Conservation (phyloP, 805 yeast genomes). For the Maudiozyma serrabonitensis region DNA sequence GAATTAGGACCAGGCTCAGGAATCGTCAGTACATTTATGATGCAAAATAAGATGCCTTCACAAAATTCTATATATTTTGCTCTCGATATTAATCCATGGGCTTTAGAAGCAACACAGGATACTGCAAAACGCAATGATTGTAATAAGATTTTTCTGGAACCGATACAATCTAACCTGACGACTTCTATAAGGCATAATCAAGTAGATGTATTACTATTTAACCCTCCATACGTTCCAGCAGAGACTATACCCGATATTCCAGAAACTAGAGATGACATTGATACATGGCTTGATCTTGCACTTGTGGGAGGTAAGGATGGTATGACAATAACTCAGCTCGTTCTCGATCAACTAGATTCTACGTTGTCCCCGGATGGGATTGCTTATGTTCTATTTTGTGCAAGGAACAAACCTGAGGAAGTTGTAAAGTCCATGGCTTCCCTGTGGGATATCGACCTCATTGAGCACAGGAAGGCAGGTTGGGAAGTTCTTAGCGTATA, state of each 20-base stretch:
- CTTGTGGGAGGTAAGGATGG: conserved; percentile 85
- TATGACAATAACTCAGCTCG: conserved; percentile 68
- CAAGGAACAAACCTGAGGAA: conserved; percentile 68
- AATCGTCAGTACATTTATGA: conserved; percentile 67
- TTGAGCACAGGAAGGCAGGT: conserved; percentile 74
- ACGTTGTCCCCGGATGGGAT: conserved; percentile 53
- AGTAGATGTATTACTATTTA: conserved; percentile 73
- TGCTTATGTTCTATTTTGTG: conserved; percentile 87
- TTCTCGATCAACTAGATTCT: conserved; percentile 45
- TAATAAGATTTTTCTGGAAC: conserved; percentile 30
- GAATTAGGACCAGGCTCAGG: conserved; percentile 95
- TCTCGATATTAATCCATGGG: conserved; percentile 74
- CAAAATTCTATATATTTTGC: conserved; percentile 41
- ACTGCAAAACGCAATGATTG: conserved; percentile 36
- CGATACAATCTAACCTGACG: conserved; percentile 50
- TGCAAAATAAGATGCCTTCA: conserved; percentile 42
- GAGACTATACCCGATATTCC: conserved; percentile 61
- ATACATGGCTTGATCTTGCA: conserved; percentile 81
- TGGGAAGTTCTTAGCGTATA: conserved; percentile 87
- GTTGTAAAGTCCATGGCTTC: conserved; percentile 41
- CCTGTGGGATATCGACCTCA: conserved; percentile 44
- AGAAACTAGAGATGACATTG: conserved; percentile 32
- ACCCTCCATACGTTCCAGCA: conserved; percentile 96
- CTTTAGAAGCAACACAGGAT: conserved; percentile 44
- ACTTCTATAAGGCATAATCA: conserved; percentile 35